Evolutionary conservation across 352 stramenopile species (phyloP).

Genomic region (Pseudoperonospora humuli): DNA sequence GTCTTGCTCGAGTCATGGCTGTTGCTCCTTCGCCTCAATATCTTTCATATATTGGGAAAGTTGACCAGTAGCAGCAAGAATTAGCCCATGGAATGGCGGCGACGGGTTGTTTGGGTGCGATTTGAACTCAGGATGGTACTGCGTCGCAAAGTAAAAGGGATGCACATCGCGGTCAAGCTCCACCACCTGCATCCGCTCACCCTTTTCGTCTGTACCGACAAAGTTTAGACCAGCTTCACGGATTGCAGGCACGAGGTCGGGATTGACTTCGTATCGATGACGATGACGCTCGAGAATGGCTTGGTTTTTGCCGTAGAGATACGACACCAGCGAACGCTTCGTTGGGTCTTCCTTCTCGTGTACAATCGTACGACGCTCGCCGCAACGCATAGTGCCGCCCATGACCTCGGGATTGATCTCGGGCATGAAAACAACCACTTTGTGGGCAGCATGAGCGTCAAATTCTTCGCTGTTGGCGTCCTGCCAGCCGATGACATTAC

Average conservation of each 20-base stretch:
- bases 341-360: conserved; percentile 70
- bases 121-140: conserved; percentile 99
- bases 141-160: conserved; percentile 98
- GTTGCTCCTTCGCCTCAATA: conserved; percentile 25
- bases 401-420: conserved; percentile 98
- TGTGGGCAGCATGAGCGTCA: conserved; percentile 73
- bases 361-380: conserved; percentile 92
- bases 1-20: conserved; percentile 11
- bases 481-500: conserved; percentile 89
- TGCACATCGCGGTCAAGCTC: conserved; percentile 93
- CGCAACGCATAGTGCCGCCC: conserved; percentile 99
- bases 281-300: conserved; percentile 95
- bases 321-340: conserved; percentile 84
- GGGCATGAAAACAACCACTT: conserved; percentile 99
- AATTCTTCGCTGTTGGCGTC: conserved; percentile 96
- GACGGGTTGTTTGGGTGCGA: conserved; percentile 93
- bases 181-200: conserved; percentile 97
- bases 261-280: conserved; percentile 99
- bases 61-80: conserved; percentile 85
- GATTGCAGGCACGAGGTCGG: conserved; percentile 88
- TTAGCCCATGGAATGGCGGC: conserved; percentile 96
- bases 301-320: conserved; percentile 85
- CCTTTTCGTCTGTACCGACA: conserved; percentile 95
- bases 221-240: conserved; percentile 93
- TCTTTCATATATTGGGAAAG: conserved; percentile 61